Evolutionary conservation across 1,284 basidiomycete genomes (phyloP).

Genomic region (Austroboletus novae-zelandiae): DNA sequence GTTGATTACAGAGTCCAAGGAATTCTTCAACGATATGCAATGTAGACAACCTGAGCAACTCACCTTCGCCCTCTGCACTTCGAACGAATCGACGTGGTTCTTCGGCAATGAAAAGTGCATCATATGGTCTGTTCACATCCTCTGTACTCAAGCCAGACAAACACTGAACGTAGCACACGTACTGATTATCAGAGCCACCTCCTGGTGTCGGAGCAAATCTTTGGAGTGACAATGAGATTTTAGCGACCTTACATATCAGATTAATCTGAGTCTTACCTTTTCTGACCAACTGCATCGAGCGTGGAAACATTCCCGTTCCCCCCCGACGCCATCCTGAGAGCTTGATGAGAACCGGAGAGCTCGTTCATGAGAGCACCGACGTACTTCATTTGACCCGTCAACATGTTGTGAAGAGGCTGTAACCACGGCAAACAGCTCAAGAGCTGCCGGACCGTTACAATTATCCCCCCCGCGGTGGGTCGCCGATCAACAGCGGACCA

Average conservation of each 20-base stretch:
- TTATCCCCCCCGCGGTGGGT: not conserved
- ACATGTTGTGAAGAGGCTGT: not conserved
- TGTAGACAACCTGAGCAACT: not conserved
- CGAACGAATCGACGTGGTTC: not conserved
- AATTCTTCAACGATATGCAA: not conserved
- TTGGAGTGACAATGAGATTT: no score
- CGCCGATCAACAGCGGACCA: constrained; percentile 1
- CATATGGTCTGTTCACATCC: not conserved
- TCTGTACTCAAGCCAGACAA: not conserved
- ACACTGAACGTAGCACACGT: no score
- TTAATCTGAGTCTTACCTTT: no score
- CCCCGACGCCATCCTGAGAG: no score
- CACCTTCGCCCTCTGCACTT: not conserved
- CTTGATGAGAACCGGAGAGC: no score
- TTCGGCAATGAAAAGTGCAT: not conserved
- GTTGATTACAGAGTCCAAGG: not conserved
- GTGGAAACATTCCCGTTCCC: no score
- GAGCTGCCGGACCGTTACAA: not conserved
- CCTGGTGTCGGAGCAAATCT: no score
- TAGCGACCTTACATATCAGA: no score
- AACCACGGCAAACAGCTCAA: not conserved
- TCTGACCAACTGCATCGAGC: no score
- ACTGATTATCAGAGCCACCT: no score
- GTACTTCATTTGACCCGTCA: not conserved
- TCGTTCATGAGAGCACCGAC: no score